Evolutionary conservation across 1,139 yeast species (phyloP).

Genomic region (Pichia sp.): DNA sequence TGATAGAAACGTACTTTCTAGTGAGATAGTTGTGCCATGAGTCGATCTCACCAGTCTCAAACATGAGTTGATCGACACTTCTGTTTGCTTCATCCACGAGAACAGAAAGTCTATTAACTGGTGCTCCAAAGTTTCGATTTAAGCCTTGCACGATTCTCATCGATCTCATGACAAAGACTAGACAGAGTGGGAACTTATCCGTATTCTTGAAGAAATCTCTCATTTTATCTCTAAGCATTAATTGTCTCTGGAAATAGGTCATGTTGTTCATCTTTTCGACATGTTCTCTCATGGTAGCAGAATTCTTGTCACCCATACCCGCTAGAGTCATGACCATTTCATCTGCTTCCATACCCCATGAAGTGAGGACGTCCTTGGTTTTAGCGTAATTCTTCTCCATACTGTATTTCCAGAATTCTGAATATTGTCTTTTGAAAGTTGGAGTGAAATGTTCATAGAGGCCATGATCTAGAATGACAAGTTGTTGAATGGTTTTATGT

Average conservation of each 20-base stretch:
- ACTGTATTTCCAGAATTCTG: slow-evolving; percentile 56
- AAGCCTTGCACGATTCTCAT: slow-evolving; percentile 70
- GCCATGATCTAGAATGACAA: slow-evolving; percentile 73
- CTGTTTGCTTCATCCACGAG: slow-evolving; percentile 48
- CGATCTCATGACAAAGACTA: slow-evolving; percentile 60
- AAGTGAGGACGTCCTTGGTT: slow-evolving; percentile 40
- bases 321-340: slow-evolving; percentile 59
- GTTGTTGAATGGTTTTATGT: slow-evolving; percentile 36
- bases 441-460: slow-evolving; percentile 50
- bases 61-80: slow-evolving; percentile 17
- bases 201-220: slow-evolving; percentile 51
- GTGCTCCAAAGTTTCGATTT: slow-evolving; percentile 61
- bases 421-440: slow-evolving; percentile 48
- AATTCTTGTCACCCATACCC: slow-evolving; percentile 39
- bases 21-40: slow-evolving; percentile 13
- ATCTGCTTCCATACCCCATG: slow-evolving; percentile 70
- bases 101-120: slow-evolving; percentile 61
- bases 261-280: slow-evolving; percentile 19
- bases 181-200: slow-evolving; percentile 57
- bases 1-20: slow-evolving; percentile 13
- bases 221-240: slow-evolving; percentile 33
- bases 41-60: slow-evolving; percentile 7
- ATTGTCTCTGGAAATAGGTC: slow-evolving; percentile 34
- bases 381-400: slow-evolving; percentile 45
- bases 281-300: slow-evolving; percentile 21